These are phyloP conservation scores for Nigrograna mackinnonii DNA, from an alignment of 2,329 filamentous ascomycete genomes.

Conservation along the genomic window DNA sequence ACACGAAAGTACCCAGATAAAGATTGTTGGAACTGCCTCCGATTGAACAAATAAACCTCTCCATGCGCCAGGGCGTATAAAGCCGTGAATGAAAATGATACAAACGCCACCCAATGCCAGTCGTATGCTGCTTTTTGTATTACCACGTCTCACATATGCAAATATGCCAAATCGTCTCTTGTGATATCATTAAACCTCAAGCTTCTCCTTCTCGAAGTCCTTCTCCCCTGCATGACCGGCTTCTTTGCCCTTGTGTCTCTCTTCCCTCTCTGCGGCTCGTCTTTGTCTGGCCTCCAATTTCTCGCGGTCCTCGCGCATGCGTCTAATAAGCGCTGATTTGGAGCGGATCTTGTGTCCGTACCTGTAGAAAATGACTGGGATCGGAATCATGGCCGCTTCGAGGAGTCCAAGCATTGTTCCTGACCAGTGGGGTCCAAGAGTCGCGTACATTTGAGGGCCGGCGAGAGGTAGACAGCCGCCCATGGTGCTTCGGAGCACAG, in stretches of 20 bases:
- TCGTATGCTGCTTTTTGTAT: too few relatives aligned
- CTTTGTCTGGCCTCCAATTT: constrained; percentile 44
- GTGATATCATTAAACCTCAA: constrained; percentile 6
- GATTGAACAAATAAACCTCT: too few relatives aligned
- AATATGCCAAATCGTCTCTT: too few relatives aligned
- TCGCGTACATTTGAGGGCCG: constrained; percentile 70
- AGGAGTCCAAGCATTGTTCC: constrained; percentile 75
- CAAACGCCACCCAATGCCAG: too few relatives aligned
- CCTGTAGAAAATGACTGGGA: constrained; percentile 77
- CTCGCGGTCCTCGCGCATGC: constrained; percentile 49
- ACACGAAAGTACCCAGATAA: too few relatives aligned
- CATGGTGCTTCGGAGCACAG: constrained; percentile 71
- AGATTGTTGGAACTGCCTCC: too few relatives aligned
- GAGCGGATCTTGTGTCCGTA: constrained; percentile 61
- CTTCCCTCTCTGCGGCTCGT: constrained; percentile 42
- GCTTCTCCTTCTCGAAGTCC: constrained; percentile 1
- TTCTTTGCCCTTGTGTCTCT: constrained; percentile 39
- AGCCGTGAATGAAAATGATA: too few relatives aligned
- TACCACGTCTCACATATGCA: too few relatives aligned
- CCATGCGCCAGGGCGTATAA: too few relatives aligned
- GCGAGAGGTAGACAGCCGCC: constrained; percentile 81
- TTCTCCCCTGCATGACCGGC: background rate
- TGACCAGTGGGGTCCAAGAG: constrained; percentile 75
- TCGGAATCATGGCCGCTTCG: constrained; percentile 75
- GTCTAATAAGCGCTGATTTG: constrained; percentile 57